phyloP scores from a whole-genome alignment of 805 yeast genomes.

The Clavispora santaluciae region DNA sequence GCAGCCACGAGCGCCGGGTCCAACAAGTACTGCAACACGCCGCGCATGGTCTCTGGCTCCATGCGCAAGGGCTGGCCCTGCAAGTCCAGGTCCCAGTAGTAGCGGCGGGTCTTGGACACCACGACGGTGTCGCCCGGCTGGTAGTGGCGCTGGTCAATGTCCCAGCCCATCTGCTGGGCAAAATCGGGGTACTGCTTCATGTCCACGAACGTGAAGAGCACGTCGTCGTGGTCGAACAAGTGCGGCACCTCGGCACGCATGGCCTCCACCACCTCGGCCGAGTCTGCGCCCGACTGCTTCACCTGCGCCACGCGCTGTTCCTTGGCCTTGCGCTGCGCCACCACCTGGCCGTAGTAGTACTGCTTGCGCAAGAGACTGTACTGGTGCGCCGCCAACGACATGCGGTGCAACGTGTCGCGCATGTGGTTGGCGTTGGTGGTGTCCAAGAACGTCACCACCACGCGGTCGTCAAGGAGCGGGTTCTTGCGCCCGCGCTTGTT shows the following conservation, averaged over 20 bases:
- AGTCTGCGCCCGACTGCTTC: slow-evolving; percentile 39
- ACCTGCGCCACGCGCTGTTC: slow-evolving; percentile 38
- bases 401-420: slow-evolving; percentile 31
- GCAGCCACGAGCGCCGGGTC: slow-evolving; percentile 23
- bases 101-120: slow-evolving; percentile 39
- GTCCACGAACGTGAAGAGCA: slow-evolving; percentile 49
- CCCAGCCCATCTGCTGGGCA: slow-evolving; percentile 33
- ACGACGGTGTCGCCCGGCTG: slow-evolving; percentile 55
- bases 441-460: slow-evolving; percentile 47
- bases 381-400: slow-evolving; percentile 45
- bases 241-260: slow-evolving; percentile 48
- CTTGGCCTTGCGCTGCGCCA: slow-evolving; percentile 32
- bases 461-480: slow-evolving; percentile 29
- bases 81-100: slow-evolving; percentile 29
- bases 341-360: slow-evolving; percentile 32
- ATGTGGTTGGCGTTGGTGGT: slow-evolving; percentile 28
- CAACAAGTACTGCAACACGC: slow-evolving; percentile 37
- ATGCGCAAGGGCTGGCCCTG: slow-evolving; percentile 34
- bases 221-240: slow-evolving; percentile 39
- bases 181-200: slow-evolving; percentile 31
- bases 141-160: slow-evolving; percentile 27
- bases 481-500: slow-evolving; percentile 15
- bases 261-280: slow-evolving; percentile 41
- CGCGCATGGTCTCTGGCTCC: slow-evolving; percentile 27
- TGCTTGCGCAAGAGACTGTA: slow-evolving; percentile 42